Base-by-base conservation (phyloP, 306 rosid species). In the Trifolium repens region DNA sequence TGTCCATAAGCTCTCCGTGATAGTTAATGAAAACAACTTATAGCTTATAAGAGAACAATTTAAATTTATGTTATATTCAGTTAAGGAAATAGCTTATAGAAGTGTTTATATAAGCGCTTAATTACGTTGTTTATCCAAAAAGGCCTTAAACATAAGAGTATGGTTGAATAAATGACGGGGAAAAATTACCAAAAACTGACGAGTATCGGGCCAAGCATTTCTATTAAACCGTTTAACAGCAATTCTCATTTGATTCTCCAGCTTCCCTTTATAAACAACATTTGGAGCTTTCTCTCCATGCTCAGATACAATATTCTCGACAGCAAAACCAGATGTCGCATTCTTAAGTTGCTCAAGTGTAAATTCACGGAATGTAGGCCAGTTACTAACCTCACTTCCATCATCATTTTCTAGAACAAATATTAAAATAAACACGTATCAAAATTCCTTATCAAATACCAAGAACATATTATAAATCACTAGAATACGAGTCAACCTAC, bases 281-380 rank as follows among this genome's bases (percentile, higher is more conserved):
- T 91, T 91, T 9, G 97, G 96, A 78, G 96, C 97, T 75, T 86
- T 91, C 87, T 91, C 93, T 58, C 93, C 97, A 73, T 89, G 97
- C 80, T 91, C 97, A 46, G 96, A 91, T 59, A 88, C 94, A 80
- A 91, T 91, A 73, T 89, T 89, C 80, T 89, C 97, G 43, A 88
- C 97, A 34, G 96, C 90, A 78, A 91, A 91, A 71, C 96, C 91
- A 68, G 97, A 91, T 62, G 96, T 91, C 9, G 97, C 96, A 63
- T 88, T 91, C 84, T 86, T 89, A 5, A 91, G 96, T 50, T 86
- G 96, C 84, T 85, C 93, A 0, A 89, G 81, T 7, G 93, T 85
- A 83, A 86, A 89, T 77, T 91, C 97, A 16, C 83, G 80, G 77
- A 91, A 91, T 32, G 54, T 62, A 55, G 88, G 84, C 85, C 88